Base-by-base conservation (phyloP, 306 rosid genomes). In the Prunus salicina region DNA sequence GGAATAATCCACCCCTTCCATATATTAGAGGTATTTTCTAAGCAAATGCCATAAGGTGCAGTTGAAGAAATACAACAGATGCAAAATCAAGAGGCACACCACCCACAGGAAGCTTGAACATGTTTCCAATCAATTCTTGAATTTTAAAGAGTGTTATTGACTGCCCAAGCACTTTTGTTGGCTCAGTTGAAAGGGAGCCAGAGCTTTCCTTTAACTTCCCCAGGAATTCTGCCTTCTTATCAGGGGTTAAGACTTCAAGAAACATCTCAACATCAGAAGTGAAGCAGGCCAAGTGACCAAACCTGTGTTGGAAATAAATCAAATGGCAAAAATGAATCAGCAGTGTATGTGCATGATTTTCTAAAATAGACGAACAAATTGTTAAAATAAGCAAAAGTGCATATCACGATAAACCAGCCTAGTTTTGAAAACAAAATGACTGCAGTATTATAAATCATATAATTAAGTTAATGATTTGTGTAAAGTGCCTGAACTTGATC, bases 251-350 rank as follows among this genome's bases (percentile, higher is more conserved):
- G 67, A 86, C 87, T 72, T 91, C 96, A 70, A 86, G 76, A 82
- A 84, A 91, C 79, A 89, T 84, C 85, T 88, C 98, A 63, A 96
- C 89, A 81, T 93, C 98, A 27, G 91, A 78, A 50, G 89, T 71
- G 85, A 93, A 91, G 87, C 96, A 89, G 75, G 94, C 85, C 84
- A 96, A 86, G 87, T 96, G 93, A 83, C 98, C 99, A 83, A 91
- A 96, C 90, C 99, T 96, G 84, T 34, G 71, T 81, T 74, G 45
- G 67, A 84, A 80, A 77, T 76, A 75, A 81, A 82, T 65, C 80
- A 74, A 55, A 69, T 57, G 61, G 52, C 50, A 72, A 43, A 64
- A 72, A 9, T 18, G 68, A 47, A 67, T 77, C 52, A 34, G 51
- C 34, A 77, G 25, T 52, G 43, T 80, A 46, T 71, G 46, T 67